Percentiles rank a stretch among this genome's conserved stretches.
Conservation (phyloP, 2,329 filamentous ascomycete species). For the Verticillium alfalfae region DNA sequence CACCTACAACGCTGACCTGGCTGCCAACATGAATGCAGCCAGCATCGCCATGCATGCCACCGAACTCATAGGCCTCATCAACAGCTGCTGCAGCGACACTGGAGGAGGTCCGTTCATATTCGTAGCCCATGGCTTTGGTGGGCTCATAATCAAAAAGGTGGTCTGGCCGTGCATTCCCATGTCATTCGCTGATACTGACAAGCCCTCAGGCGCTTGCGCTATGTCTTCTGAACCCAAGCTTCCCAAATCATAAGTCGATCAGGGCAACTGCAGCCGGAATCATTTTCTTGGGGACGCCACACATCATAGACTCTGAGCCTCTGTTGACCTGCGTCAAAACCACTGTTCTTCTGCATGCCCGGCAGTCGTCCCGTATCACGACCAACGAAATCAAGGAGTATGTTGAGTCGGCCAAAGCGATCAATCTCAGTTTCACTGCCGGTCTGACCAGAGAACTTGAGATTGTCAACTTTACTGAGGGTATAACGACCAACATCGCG, state of each 20-base stretch:
- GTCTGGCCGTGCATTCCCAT: not conserved
- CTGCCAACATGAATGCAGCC: conserved; percentile 15
- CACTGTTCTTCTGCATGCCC: conserved; percentile 4
- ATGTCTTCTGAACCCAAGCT: not conserved
- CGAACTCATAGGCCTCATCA: conserved; percentile 12
- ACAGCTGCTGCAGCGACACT: not conserved
- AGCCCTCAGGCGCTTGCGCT: not conserved
- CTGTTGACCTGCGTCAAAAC: conserved; percentile 13
- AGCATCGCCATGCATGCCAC: conserved; percentile 16
- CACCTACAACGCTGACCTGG: conserved; percentile 15
- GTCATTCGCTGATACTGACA: not conserved
- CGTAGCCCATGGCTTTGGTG: conserved; percentile 17
- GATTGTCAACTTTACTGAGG: not conserved
- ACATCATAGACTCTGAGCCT: conserved; percentile 13
- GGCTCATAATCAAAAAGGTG: conserved; percentile 17
- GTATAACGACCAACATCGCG: not conserved
- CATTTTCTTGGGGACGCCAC: conserved; percentile 17
- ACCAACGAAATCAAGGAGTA: conserved; percentile 14
- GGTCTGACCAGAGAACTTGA: conserved; percentile 3
- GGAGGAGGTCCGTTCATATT: conserved; percentile 13
- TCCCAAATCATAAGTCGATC: not conserved
- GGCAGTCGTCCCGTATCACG: not conserved
- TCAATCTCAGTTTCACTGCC: conserved; percentile 10
- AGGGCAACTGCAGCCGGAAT: conserved; percentile 8
- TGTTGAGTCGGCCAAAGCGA: conserved; percentile 11